A percentile compares a stretch with the other conserved stretches of the same genome.
These are phyloP conservation scores for Dothiorella sarmentorum DNA, from an alignment of 2,329 filamentous ascomycete genomes.

Conservation along the genomic window DNA sequence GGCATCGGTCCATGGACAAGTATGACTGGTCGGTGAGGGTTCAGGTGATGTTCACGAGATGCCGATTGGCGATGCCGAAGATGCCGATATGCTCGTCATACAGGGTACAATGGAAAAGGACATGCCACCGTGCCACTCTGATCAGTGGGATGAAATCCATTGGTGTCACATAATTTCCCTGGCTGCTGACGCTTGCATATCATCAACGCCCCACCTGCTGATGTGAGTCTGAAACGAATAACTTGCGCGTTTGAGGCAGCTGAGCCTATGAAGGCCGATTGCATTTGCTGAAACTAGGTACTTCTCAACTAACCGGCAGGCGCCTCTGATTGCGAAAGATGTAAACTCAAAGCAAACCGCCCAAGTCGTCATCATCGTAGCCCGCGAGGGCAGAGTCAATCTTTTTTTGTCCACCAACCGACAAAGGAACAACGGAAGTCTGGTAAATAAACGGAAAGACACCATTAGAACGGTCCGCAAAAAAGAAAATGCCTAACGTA, in stretches of 20 bases:
- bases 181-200: not conserved
- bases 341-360: constrained; percentile 15
- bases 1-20: not conserved
- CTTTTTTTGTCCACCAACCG: constrained; percentile 18
- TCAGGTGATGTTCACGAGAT: constrained; percentile 3
- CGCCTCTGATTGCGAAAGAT: constrained; percentile 16
- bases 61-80: constrained; percentile 6
- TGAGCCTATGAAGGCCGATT: constrained; percentile 1
- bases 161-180: not conserved
- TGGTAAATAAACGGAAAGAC: constrained; percentile 6
- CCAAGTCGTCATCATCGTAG: constrained; percentile 19
- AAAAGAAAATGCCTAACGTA: constrained; percentile 6
- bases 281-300: constrained; percentile 13
- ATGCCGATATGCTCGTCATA: constrained; percentile 6
- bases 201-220: not conserved
- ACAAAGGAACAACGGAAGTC: constrained; percentile 5
- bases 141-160: not conserved
- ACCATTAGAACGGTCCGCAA: not conserved
- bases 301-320: constrained; percentile 9
- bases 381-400: constrained; percentile 19
- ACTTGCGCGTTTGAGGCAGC: not conserved
- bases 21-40: constrained; percentile 3
- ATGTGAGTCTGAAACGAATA: not conserved
- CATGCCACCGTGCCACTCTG: too few relatives aligned
- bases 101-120: not conserved